Evolutionary conservation across 305 asterid genomes (phyloP).

Genomic region (Fraxinus xanthoxyloides): DNA sequence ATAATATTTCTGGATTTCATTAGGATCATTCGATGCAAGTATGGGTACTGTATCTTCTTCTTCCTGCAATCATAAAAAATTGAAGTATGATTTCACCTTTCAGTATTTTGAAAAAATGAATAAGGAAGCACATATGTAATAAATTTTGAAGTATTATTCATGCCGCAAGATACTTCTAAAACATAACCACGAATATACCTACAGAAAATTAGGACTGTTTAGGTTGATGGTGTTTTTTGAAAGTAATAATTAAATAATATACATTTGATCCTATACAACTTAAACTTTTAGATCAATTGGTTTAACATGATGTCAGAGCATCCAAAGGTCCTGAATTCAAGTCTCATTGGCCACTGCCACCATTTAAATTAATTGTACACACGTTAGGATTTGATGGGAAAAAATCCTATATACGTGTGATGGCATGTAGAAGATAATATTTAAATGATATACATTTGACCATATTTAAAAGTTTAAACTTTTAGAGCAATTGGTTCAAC

Average conservation of each 20-base stretch:
- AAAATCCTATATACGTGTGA: background rate
- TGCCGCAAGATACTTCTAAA: background rate
- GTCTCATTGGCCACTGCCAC: background rate
- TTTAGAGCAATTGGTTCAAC: background rate
- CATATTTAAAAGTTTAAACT: background rate
- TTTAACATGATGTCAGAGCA: background rate
- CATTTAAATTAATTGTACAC: background rate
- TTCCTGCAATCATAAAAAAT: constrained; percentile 60
- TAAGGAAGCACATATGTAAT: background rate
- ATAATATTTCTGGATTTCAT: constrained; percentile 70
- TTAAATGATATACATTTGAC: background rate
- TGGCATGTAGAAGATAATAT: background rate
- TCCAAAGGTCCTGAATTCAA: background rate
- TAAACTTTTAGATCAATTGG: background rate
- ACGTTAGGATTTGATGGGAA: background rate
- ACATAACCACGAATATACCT: background rate
- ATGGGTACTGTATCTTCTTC: constrained; percentile 47
- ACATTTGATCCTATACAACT: background rate
- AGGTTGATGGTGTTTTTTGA: background rate
- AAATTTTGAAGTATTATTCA: background rate
- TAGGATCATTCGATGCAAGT: constrained; percentile 60
- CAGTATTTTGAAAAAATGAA: background rate
- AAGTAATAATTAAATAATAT: background rate
- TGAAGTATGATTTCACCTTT: constrained; percentile 14
- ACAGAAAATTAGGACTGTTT: background rate